Conservation (phyloP, 768 basidiomycete genomes). For the Podaxis pistillaris region DNA sequence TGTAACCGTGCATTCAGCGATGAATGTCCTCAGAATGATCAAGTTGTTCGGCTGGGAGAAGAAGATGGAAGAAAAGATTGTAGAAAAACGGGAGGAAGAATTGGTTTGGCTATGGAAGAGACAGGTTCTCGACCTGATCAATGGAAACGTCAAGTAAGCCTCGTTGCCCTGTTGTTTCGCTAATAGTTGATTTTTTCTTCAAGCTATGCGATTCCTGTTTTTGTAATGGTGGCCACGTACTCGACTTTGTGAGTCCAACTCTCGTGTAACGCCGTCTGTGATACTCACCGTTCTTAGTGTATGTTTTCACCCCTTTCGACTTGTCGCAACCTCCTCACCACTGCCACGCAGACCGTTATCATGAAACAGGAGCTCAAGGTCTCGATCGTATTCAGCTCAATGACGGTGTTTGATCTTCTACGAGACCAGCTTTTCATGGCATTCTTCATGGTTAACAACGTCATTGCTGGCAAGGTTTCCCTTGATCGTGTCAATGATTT, state of each 20-base stretch:
- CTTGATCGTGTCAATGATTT: conserved; percentile 50
- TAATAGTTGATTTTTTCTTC: neutral
- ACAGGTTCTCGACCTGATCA: conserved; percentile 52
- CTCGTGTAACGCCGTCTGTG: neutral
- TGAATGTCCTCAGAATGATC: conserved; percentile 62
- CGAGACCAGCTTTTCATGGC: conserved; percentile 46
- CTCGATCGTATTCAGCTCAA: conserved; percentile 48
- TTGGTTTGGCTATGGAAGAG: conserved; percentile 52
- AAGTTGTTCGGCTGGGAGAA: conserved; percentile 73
- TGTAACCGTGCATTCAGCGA: conserved; percentile 32
- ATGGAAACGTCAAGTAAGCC: conserved; percentile 48
- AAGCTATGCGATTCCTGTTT: conserved; percentile 59
- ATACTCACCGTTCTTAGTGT: conserved; percentile 12
- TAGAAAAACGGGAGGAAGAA: conserved; percentile 64
- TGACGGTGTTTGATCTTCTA: conserved; percentile 67
- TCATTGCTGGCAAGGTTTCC: conserved; percentile 55
- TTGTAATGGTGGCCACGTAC: conserved; percentile 65
- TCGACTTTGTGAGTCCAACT: conserved; percentile 44
- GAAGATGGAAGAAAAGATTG: conserved; percentile 50
- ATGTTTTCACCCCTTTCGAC: neutral
- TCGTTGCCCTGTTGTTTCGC: neutral
- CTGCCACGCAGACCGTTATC: conserved; percentile 30
- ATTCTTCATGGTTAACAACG: conserved; percentile 27
- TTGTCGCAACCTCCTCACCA: neutral
- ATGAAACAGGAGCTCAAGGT: conserved; percentile 37